Evolutionary conservation across 495 filamentous ascomycete species (phyloP), one percentile per base, ranked within the genome.

Genomic region (Penicillium salamii): DNA sequence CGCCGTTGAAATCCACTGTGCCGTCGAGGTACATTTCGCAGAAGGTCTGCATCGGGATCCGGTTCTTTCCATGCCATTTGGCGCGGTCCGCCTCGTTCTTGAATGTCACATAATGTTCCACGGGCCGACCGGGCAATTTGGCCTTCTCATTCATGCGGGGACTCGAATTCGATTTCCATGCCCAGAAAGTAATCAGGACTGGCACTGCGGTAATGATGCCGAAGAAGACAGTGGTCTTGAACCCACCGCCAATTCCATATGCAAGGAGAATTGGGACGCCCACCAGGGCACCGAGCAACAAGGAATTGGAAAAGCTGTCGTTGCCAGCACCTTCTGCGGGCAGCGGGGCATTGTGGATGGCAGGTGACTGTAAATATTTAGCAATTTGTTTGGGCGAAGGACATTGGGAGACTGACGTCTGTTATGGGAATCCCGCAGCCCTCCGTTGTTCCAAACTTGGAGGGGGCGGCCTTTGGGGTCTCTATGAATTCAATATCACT

Each of bases 111-210:
- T 87, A 87, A 56, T 83, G 68, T 52, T 86, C 81, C 23, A 86
- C 71, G 7, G 81, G 80, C 31, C 76, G 75, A 36, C 83, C 83
- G 19, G 83, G 78, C 48, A 76, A 77, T 52, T 71, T 83, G 60
- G 78, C 89, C 63, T 91, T 92, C 63, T 90, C 85, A 55, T 86
- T 91, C 66, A 78, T 87, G 54, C 88, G 83, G 3, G 88, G 86
- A 28, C 83, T 84, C 55, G 81, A 74, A 54, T 70, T 67, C 13
- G 89, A 92, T 32, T 72, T 65, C 43, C 79, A 57, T 53, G 82
- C 73, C 89, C 89, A 95, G 74, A 85, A 91, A 34, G 61, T 78
- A 41, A 79, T 74, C 17, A 95, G 74, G 52, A 92, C 76, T 0
- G 89, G 89, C 7, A 89, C 54, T 31, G 74, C 66, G 28, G 82